Evolutionary conservation across 352 stramenopile genomes (phyloP), one percentile per base, ranked within the genome.

Genomic region (Pythium guiyangense): DNA sequence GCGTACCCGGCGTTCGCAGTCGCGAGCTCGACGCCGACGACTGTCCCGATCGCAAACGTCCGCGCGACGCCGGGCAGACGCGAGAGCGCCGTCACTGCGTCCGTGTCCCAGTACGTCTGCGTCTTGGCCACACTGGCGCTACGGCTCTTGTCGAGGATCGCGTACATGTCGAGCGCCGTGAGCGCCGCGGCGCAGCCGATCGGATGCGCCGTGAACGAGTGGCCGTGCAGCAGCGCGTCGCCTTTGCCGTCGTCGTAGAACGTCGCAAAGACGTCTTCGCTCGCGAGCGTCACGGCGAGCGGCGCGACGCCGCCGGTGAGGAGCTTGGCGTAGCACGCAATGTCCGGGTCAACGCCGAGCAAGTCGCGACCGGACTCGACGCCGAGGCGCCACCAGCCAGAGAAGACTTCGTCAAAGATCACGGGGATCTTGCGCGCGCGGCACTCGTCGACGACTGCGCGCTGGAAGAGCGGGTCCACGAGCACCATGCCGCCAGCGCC

Each of bases 351-450:
- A 4, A 93, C 70, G 6, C 79, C 76, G 1, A 98, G 70, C 39
- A 96, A 54, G 54, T 97, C 89, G 37, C 87, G 79, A 15, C 74
- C 85, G 17, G 82, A 92, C 60, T 94, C 67, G 9, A 93, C 84
- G 29, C 92, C 92, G 15, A 98, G 72, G 47, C 92, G 88, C 80
- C 86, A 96, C 69, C 94, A 91, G 2, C 92, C 92, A 14, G 86
- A 95, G 47, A 96, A 96, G 12, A 97, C 86, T 57, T 98, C 92
- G 60, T 98, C 92, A 60, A 92, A 98, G 56, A 98, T 88, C 18
- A 98, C 78, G 6, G 89, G 88, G 43, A 98, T 94, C 53, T 80
- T 74, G 37, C 78, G 83, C 39, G 62, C 63, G 35, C 69, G 80
- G 49, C 79, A 91, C 52, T 92, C 75, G 37, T 91, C 69, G 22